Evolutionary conservation across 805 yeast species (phyloP).

Genomic region (Ogataea pilisensis): DNA sequence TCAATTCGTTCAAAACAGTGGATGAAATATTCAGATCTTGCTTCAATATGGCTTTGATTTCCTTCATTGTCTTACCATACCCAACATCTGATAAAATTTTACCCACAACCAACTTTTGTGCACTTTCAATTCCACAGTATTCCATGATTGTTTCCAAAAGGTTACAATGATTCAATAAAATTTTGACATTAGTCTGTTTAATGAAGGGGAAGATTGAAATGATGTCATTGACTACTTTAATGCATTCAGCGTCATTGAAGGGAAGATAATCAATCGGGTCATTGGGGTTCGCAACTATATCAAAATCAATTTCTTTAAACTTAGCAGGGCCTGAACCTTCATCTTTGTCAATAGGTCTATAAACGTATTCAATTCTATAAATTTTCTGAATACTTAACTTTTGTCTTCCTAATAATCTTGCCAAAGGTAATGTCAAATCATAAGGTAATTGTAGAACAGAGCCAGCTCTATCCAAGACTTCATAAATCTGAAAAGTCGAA

Average conservation of each 20-base stretch:
- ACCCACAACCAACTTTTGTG: constrained; percentile 66
- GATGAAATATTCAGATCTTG: constrained; percentile 72
- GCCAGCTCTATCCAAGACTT: constrained; percentile 81
- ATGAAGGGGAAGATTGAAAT: constrained; percentile 64
- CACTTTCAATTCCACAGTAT: constrained; percentile 75
- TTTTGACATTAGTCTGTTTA: constrained; percentile 47
- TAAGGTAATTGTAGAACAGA: constrained; percentile 84
- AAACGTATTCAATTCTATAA: constrained; percentile 77
- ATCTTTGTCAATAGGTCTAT: constrained; percentile 55
- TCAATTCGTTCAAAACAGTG: constrained; percentile 77
- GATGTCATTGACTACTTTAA: constrained; percentile 77
- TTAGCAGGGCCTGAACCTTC: constrained; percentile 70
- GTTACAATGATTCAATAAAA: constrained; percentile 77
- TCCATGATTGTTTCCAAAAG: constrained; percentile 72
- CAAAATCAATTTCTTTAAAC: constrained; percentile 84
- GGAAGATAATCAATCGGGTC: constrained; percentile 34
- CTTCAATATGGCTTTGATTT: constrained; percentile 44
- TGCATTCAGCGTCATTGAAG: constrained; percentile 81
- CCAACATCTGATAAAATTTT: constrained; percentile 75
- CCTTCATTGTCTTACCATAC: constrained; percentile 58
- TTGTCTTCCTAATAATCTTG: constrained; percentile 72
- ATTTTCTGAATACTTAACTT: constrained; percentile 52
- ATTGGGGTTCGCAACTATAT: constrained; percentile 49
- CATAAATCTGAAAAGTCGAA: constrained; percentile 63
- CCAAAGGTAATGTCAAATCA: constrained; percentile 87